Evolutionary conservation across 306 rosid genomes (phyloP).

Genomic region (Trifolium fragiferum): DNA sequence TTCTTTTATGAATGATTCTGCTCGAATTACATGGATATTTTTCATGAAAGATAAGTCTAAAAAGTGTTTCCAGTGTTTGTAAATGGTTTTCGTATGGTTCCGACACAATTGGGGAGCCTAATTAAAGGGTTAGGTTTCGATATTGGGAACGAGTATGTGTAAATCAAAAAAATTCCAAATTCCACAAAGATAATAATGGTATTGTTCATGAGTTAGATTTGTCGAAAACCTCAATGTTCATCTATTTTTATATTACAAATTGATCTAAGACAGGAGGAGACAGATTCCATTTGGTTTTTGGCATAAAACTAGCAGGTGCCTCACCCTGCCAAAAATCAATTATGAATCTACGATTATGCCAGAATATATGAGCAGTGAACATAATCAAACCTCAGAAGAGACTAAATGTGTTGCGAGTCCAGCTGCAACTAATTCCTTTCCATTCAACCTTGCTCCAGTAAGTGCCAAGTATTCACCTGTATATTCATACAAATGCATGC

Average conservation of each 20-base stretch:
- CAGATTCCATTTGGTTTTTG: background rate
- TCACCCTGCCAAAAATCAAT: background rate
- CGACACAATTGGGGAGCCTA: background rate
- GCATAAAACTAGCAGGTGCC: background rate
- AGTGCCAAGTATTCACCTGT: conserved; percentile 92
- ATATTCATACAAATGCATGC: conserved; percentile 32
- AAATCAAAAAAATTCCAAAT: too few relatives aligned
- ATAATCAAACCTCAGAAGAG: conserved; percentile 71
- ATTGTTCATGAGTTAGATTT: background rate
- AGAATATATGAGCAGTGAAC: background rate
- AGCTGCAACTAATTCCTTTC: conserved; percentile 79
- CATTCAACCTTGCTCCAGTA: conserved; percentile 76
- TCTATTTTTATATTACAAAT: background rate
- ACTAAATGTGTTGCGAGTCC: conserved; percentile 94
- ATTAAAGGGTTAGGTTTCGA: background rate
- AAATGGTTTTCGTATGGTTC: background rate
- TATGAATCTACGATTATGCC: conserved; percentile 19
- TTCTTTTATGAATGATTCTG: background rate
- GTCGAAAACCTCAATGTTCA: background rate
- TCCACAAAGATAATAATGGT: too few relatives aligned
- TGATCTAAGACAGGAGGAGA: conserved; percentile 3
- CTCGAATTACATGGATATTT: background rate
- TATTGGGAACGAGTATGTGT: background rate
- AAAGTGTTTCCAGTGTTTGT: background rate
- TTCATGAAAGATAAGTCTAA: background rate